These are phyloP conservation scores for Pilobolus umbonatus DNA, from an alignment of 192 early-diverging fungal genomes.

Conservation along the genomic window DNA sequence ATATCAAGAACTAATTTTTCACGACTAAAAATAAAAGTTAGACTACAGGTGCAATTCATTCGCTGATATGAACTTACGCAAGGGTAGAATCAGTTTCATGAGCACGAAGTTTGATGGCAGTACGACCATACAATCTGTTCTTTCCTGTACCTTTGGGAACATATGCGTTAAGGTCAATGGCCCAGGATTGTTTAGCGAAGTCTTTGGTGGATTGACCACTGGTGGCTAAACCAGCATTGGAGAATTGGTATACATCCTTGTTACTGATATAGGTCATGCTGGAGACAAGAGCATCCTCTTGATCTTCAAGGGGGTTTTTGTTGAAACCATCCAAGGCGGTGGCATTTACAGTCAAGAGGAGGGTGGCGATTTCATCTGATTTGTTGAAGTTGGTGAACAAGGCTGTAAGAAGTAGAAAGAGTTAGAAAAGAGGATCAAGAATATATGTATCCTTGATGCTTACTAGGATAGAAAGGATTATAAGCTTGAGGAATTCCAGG, in stretches of 20 bases:
- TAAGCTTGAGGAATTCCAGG: constrained; percentile 42
- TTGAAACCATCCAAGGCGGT: constrained; percentile 29
- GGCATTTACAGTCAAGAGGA: constrained; percentile 35
- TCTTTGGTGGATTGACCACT: constrained; percentile 47
- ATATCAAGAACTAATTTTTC: constrained; percentile 40
- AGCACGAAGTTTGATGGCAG: constrained; percentile 41
- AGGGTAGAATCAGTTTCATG: constrained; percentile 39
- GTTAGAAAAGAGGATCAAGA: background rate
- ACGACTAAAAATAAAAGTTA: constrained; percentile 22
- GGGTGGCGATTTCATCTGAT: constrained; percentile 40
- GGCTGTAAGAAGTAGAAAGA: constrained; percentile 10
- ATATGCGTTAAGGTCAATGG: constrained; percentile 36
- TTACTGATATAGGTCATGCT: constrained; percentile 36
- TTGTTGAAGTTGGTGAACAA: constrained; percentile 24
- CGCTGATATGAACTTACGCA: constrained; percentile 14
- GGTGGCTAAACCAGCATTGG: constrained; percentile 34
- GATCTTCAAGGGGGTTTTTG: constrained; percentile 18
- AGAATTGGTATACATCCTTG: constrained; percentile 32
- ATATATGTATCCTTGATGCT: constrained; percentile 13
- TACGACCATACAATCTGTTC: constrained; percentile 28
- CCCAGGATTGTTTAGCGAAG: constrained; percentile 45
- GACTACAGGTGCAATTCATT: background rate
- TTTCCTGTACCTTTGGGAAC: constrained; percentile 24
- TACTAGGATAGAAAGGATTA: constrained; percentile 40
- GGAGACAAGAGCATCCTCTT: constrained; percentile 23